Evolutionary conservation across 768 basidiomycete species (phyloP).

Genomic region (Auriscalpium orientale): DNA sequence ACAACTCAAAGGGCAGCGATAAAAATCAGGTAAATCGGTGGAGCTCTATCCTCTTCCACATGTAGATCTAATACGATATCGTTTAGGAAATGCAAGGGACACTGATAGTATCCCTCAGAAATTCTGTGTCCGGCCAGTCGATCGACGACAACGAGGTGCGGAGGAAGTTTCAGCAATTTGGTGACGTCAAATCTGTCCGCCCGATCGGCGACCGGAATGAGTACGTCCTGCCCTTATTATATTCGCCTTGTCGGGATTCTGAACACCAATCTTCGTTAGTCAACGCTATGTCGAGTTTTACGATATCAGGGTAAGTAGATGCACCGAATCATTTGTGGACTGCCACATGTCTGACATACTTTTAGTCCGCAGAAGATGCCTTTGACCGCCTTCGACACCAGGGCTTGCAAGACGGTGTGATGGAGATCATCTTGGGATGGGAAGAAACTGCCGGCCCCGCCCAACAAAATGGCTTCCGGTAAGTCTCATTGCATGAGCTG

Average conservation of each 20-base stretch:
- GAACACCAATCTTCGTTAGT: constrained; percentile 33
- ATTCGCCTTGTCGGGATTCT: neutral
- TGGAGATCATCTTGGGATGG: constrained; percentile 86
- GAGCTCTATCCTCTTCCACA: neutral
- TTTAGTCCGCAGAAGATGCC: constrained; percentile 69
- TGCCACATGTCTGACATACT: constrained; percentile 6
- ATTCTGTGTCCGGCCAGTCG: constrained; percentile 55
- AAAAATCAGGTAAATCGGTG: constrained; percentile 65
- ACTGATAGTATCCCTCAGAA: constrained; percentile 69
- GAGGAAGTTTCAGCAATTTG: constrained; percentile 80
- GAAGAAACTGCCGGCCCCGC: constrained; percentile 44
- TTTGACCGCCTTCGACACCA: constrained; percentile 75
- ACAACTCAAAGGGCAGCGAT: constrained; percentile 50
- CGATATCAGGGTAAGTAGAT: constrained; percentile 64
- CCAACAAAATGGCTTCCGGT: constrained; percentile 26
- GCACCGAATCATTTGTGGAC: neutral
- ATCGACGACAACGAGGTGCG: constrained; percentile 84
- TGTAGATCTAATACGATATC: neutral
- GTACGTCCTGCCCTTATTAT: constrained; percentile 27
- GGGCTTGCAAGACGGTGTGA: constrained; percentile 73
- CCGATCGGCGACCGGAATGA: constrained; percentile 57
- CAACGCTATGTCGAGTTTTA: constrained; percentile 92
- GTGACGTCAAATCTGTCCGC: constrained; percentile 79
- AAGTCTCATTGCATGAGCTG: neutral
- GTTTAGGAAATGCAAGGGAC: constrained; percentile 73